Evolutionary conservation across 257 asterid genomes (phyloP).

Genomic region (Fraxinus excelsior): DNA sequence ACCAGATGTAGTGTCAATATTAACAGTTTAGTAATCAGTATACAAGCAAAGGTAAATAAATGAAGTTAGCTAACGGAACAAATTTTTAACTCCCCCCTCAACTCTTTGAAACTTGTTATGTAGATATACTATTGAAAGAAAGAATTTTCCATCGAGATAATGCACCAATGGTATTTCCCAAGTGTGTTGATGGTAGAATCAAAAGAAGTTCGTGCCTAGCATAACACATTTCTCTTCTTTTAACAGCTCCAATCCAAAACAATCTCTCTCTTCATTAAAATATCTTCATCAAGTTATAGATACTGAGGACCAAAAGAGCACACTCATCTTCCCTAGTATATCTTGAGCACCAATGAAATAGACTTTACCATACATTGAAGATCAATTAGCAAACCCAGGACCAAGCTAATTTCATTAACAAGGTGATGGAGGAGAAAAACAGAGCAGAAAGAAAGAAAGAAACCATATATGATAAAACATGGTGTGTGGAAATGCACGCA

Average conservation of each 20-base stretch:
- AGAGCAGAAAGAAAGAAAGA: background rate
- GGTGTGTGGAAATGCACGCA: constrained; percentile 4
- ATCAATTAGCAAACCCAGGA: background rate
- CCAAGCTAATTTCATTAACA: too few relatives aligned
- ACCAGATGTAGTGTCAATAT: constrained; percentile 14
- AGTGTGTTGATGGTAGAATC: background rate
- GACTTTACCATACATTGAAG: background rate
- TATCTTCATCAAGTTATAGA: background rate
- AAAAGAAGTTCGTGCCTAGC: background rate
- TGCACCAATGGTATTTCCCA: background rate
- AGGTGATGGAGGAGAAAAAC: background rate
- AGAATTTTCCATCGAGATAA: background rate
- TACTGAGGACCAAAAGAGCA: background rate
- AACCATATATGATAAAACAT: background rate
- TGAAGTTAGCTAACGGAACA: background rate
- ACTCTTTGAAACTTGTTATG: background rate
- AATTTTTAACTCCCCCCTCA: background rate
- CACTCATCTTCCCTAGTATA: background rate
- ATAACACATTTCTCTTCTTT: background rate
- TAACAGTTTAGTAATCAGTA: background rate
- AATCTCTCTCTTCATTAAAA: constrained; percentile 8
- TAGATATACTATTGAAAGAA: background rate
- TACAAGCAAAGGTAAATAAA: background rate
- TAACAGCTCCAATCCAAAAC: constrained; percentile 9
- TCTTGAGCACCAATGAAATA: background rate